Evolutionary conservation across 495 filamentous ascomycete species (phyloP), one percentile per base, ranked within the genome.

Genomic region (Tuber borchii): DNA sequence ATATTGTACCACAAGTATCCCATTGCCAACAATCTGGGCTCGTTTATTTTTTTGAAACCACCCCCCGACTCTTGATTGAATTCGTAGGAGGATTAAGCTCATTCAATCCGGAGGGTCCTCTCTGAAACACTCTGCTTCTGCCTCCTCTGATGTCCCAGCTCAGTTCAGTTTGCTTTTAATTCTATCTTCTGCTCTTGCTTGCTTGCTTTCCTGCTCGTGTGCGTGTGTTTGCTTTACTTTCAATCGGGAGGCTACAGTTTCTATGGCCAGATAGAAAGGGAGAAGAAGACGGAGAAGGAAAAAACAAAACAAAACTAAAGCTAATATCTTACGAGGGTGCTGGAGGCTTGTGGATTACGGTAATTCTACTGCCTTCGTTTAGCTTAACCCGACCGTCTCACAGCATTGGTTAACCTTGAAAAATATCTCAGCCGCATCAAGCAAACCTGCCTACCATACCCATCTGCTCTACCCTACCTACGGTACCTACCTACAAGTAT

Each of bases 341-440:
- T 12, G 6, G 56, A 65, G 56, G 56, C 31, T 65, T 65, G 3
- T 17, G 26, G 56, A 34, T 65, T 65, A 19, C 42, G 42, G 42
- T 12, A 34, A 19, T 65, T 34, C 56, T 34, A 8, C 14, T 65
- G 56, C 26, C 56, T 65, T 65, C 56, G 56, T 65, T 14, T 65
- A 65, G 34, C 56, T 34, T 34, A 6, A 34, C 56, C 26, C 56
- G 56, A 31, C 26, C 14, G 26, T 31, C 34, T 65, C 26, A 34
- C 56, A 65, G 12, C 26, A 65, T 31, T 65, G 26, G 12, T 19
- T 6, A 65, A 65, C n/a, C 56, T 34, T 65, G 56, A 65, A 65
- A 65, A 65, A 65, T 19, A 65, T 65, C 48, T 56, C 56, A 65
- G 56, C 56, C 56, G 56, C 56, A 65, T 34, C 26, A 12, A 65